Conservation (phyloP, 2,329 filamentous ascomycete species). For the Aspergillus viridinutans region DNA sequence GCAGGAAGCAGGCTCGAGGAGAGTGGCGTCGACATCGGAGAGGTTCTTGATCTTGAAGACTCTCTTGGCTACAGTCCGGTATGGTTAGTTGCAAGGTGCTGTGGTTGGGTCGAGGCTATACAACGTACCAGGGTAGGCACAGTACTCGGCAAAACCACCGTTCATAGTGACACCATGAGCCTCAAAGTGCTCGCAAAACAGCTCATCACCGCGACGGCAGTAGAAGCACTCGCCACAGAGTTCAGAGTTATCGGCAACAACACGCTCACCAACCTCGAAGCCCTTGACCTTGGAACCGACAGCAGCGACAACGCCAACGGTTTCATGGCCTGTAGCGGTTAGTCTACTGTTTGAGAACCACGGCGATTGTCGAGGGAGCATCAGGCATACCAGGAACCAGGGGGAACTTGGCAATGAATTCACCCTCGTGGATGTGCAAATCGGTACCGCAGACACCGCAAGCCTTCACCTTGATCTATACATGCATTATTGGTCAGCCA, state of each 20-base stretch:
- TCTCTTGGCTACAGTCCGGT: slow-evolving; percentile 39
- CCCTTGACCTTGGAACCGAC: slow-evolving; percentile 56
- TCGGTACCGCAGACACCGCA: slow-evolving; percentile 61
- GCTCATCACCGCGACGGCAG: slow-evolving; percentile 63
- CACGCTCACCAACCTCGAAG: slow-evolving; percentile 60
- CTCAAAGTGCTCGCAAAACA: slow-evolving; percentile 67
- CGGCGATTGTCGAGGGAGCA: slow-evolving; percentile 1
- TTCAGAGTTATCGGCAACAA: slow-evolving; percentile 54
- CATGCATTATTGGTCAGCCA: neutral
- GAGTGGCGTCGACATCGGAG: slow-evolving; percentile 63
- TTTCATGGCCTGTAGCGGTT: slow-evolving; percentile 55
- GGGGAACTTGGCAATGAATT: slow-evolving; percentile 62
- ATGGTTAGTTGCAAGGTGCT: neutral
- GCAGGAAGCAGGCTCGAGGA: slow-evolving; percentile 67
- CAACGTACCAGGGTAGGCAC: slow-evolving; percentile 44
- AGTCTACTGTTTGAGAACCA: neutral
- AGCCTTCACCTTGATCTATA: slow-evolving; percentile 62
- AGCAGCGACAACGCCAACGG: slow-evolving; percentile 60
- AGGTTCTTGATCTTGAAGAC: slow-evolving; percentile 67
- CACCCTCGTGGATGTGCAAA: slow-evolving; percentile 57
- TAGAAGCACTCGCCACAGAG: slow-evolving; percentile 70
- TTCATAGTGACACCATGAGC: slow-evolving; percentile 58
- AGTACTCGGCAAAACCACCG: slow-evolving; percentile 70
- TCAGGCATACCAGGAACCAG: slow-evolving; percentile 50
- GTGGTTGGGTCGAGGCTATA: neutral